Conservation (phyloP, 2,329 filamentous ascomycete species). For the Zymoseptoria brevis region DNA sequence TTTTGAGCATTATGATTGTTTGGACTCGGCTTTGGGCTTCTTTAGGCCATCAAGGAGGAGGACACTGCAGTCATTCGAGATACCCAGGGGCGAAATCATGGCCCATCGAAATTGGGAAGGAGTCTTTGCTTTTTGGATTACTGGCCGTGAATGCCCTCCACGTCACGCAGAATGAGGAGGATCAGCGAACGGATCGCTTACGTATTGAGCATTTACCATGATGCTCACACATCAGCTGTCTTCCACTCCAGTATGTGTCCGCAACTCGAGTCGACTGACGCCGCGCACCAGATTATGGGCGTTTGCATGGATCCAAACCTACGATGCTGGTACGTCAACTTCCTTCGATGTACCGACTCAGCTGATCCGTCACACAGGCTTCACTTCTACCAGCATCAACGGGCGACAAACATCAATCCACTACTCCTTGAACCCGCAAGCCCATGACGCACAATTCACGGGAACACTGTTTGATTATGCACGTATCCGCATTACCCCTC, state of each 20-base stretch:
- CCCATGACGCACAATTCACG: background rate
- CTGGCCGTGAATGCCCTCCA: background rate
- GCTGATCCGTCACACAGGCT: background rate
- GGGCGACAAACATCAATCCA: background rate
- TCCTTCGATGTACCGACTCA: background rate
- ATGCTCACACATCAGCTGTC: background rate
- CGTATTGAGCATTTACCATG: background rate
- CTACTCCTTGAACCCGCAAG: background rate
- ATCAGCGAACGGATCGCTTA: background rate
- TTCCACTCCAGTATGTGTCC: background rate
- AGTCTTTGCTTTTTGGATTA: background rate
- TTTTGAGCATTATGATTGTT: background rate
- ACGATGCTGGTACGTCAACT: background rate
- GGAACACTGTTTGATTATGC: background rate
- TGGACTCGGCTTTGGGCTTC: background rate
- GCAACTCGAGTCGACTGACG: background rate
- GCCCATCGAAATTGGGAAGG: background rate
- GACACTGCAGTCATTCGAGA: background rate
- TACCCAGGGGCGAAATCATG: background rate
- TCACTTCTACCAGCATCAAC: background rate
- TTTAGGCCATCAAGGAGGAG: background rate
- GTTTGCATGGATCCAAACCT: background rate
- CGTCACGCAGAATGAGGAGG: background rate
- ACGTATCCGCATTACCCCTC: background rate
- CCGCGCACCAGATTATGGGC: background rate